Evolutionary conservation across 2,329 filamentous ascomycete species (phyloP), one percentile per base, ranked within the genome.

Genomic region (Claviceps cyperi): DNA sequence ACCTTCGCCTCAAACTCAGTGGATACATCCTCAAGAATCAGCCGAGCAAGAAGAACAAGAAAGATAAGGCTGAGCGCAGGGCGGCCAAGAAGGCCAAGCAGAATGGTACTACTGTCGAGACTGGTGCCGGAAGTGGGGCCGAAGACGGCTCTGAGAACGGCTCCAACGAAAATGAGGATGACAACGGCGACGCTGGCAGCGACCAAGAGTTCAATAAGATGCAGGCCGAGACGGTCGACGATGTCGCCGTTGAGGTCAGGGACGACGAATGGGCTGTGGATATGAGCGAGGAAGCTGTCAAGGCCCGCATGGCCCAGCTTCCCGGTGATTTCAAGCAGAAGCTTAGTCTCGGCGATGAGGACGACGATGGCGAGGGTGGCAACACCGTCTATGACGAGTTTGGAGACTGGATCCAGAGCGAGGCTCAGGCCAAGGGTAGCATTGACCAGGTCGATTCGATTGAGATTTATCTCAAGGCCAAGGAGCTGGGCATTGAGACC

Each of bases 1-100:
- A 97, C 62, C 76, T 90, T 57, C 88, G 90, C 64, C 81, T 94
- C 68, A 98, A 98, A 78, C 83, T 98, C 57, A 94, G 86, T 69
- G 86, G 87, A 55, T 98, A 95, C 76, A 96, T 98, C 66, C 73
- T 97, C 66, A 97, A 97, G 80, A 94, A 92, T 66, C 83, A 88
- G 68, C 84, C 87, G 60, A 52, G 46, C 53, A 82, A 80, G 71
- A 94, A 94, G 75, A 88, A 88, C 69, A 96, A 96, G 79, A 95
- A 94, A 72, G 88, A 96, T 76, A 97, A 95, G 77, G 84, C 88
- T 50, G 86, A 81, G 65, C 78, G 86, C 69, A 94, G 92, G 75
- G 92, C 92, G 67, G 85, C 87, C 62, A 88, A 89, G 66, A 89
- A 85, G 69, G 89, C 90, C 59, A 91, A 88, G 74, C 85, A 88